Conservation (phyloP, 805 yeast species). For the Wickerhamomyces sydowiorum region DNA sequence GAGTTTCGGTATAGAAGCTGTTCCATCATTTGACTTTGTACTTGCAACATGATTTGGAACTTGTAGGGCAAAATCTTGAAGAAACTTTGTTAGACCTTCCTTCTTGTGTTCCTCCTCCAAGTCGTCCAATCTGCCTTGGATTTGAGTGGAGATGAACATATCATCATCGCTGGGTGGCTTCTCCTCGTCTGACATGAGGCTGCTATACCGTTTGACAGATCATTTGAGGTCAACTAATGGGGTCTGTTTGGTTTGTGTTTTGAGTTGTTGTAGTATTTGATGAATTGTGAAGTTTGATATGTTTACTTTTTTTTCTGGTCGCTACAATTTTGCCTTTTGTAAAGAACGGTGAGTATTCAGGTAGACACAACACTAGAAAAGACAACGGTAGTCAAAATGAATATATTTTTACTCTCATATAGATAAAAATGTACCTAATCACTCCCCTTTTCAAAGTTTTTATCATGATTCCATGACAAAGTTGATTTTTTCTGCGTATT, state of each 20-base stretch:
- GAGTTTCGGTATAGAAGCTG: neutral
- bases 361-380: too few relatives aligned
- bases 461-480: too few relatives aligned
- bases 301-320: too few relatives aligned
- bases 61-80: constrained; percentile 2
- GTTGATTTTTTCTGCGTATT: too few relatives aligned
- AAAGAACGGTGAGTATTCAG: too few relatives aligned
- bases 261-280: neutral
- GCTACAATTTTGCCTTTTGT: too few relatives aligned
- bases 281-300: neutral
- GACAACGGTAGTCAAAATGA: too few relatives aligned
- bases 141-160: constrained; percentile 18
- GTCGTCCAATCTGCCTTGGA: constrained; percentile 17
- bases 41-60: neutral
- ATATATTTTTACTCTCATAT: too few relatives aligned
- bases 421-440: too few relatives aligned
- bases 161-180: constrained; percentile 2
- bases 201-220: neutral
- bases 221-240: too few relatives aligned
- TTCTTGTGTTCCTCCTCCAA: constrained; percentile 9
- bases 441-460: too few relatives aligned
- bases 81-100: neutral
- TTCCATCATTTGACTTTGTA: neutral
- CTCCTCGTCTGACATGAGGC: neutral
- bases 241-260: too few relatives aligned